These are phyloP conservation scores for Lipomyces starkeyi DNA, from an alignment of 805 yeast genomes.

Conservation along the genomic window DNA sequence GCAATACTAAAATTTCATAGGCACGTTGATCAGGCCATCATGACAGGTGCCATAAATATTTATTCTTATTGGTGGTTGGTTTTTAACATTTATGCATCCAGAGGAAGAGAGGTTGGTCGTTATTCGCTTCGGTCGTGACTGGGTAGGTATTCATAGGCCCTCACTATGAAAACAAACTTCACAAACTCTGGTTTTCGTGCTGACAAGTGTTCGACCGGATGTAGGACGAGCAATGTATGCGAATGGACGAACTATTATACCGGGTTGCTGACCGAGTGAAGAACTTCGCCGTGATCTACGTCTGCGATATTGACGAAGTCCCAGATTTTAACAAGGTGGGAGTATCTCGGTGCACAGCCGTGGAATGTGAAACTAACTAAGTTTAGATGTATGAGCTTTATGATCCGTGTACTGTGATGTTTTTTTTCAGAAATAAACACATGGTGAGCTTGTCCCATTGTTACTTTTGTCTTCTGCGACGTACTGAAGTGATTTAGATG, in stretches of 20 bases:
- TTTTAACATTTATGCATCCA: conserved; percentile 13
- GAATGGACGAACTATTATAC: conserved; percentile 86
- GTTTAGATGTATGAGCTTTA: conserved; percentile 80
- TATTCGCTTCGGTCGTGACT: conserved; percentile 83
- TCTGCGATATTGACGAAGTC: conserved; percentile 87
- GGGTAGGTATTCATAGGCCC: conserved; percentile 38
- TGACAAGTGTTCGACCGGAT: not conserved
- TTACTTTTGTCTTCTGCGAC: not conserved
- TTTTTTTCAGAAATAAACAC: conserved; percentile 73
- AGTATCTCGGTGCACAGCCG: not conserved
- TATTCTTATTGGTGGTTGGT: not conserved
- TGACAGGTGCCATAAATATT: conserved; percentile 51
- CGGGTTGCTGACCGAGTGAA: conserved; percentile 80
- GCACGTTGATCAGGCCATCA: conserved; percentile 98
- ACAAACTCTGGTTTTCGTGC: not conserved
- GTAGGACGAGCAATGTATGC: conserved; percentile 74
- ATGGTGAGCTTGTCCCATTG: conserved; percentile 25
- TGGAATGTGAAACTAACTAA: conserved; percentile 46
- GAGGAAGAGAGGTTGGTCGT: conserved; percentile 90
- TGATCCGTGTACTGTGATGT: conserved; percentile 93
- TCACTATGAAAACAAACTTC: not conserved
- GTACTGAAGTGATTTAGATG: conserved; percentile 56
- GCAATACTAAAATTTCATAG: conserved; percentile 10
- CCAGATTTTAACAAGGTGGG: conserved; percentile 72
- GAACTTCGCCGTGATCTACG: conserved; percentile 85